A percentile compares a stretch with the other conserved stretches of the same genome.
phyloP scores from a whole-genome alignment of 2,329 filamentous ascomycete species.

The Chaetoscypha palmicola region DNA sequence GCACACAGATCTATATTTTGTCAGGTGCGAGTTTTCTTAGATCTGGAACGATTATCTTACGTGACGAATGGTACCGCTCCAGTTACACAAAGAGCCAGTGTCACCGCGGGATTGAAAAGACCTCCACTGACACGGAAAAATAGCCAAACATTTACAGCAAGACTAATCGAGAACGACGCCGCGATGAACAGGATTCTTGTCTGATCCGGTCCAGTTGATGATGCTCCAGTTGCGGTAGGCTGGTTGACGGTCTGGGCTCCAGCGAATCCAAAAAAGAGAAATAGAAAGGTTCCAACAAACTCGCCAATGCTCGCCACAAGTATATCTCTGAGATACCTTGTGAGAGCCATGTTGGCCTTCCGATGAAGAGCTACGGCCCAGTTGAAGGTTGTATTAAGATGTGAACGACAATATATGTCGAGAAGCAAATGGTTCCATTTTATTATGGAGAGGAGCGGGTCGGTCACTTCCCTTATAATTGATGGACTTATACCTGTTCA shows the following conservation, averaged over 20 bases:
- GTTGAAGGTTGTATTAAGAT: too few species aligned
- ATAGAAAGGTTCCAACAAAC: slow-evolving; percentile 5
- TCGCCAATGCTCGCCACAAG: slow-evolving; percentile 4
- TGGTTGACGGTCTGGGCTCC: not conserved
- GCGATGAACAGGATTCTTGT: slow-evolving; percentile 21
- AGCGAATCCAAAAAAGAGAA: slow-evolving; percentile 2
- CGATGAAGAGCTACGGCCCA: not conserved
- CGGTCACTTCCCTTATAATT: not conserved
- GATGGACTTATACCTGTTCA: not conserved
- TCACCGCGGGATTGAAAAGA: slow-evolving; percentile 40
- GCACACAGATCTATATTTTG: not conserved
- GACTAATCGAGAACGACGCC: slow-evolving; percentile 23
- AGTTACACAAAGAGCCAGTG: slow-evolving; percentile 30
- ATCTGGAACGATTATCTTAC: too few species aligned
- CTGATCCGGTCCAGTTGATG: not conserved
- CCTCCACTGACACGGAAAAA: slow-evolving; percentile 44
- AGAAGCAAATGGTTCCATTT: not conserved
- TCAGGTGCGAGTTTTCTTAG: slow-evolving; percentile 19
- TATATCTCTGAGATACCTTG: not conserved
- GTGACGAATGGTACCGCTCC: slow-evolving; percentile 27
- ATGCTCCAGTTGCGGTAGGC: not conserved
- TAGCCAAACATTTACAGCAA: slow-evolving; percentile 46
- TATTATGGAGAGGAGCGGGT: not conserved
- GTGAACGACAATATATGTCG: too few species aligned
- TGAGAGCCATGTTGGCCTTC: slow-evolving; percentile 1